Evolutionary conservation across 345 rosid genomes (phyloP).

Genomic region (Camelina neglecta): DNA sequence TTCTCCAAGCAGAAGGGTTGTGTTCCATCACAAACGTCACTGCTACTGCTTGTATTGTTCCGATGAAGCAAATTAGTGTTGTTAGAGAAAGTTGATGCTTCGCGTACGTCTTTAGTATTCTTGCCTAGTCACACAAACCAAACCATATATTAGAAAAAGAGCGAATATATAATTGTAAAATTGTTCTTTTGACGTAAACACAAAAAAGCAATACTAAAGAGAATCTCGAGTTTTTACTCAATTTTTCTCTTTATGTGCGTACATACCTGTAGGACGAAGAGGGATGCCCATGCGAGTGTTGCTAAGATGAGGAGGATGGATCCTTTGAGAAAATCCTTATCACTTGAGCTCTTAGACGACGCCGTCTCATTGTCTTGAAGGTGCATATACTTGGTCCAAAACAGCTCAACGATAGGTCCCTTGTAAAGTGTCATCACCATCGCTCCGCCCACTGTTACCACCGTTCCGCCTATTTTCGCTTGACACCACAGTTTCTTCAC

Average conservation of each 20-base stretch:
- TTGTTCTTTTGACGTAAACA: background rate
- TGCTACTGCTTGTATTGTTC: conserved; percentile 63
- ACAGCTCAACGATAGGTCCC: conserved; percentile 61
- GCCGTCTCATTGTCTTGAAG: conserved; percentile 32
- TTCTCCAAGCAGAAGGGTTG: conserved; percentile 57
- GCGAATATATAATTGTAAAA: conserved; percentile 1
- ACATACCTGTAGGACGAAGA: conserved; percentile 63
- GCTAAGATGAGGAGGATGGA: conserved; percentile 56
- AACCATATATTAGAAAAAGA: conserved; percentile 3
- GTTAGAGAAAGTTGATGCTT: conserved; percentile 70
- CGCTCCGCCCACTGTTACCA: conserved; percentile 86
- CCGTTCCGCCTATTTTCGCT: conserved; percentile 76
- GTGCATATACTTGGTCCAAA: conserved; percentile 60
- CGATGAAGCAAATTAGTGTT: conserved; percentile 65
- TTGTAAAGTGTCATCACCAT: conserved; percentile 75
- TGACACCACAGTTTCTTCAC: conserved; percentile 65
- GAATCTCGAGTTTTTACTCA: background rate
- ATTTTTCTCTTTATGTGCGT: background rate
- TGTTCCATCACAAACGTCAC: conserved; percentile 58
- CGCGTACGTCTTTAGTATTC: conserved; percentile 69
- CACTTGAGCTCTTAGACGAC: conserved; percentile 25
- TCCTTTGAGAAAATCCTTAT: conserved; percentile 64
- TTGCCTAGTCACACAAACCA: conserved; percentile 51
- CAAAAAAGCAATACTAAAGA: background rate
- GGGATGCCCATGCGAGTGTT: conserved; percentile 60